Percentiles rank a stretch among this genome's conserved stretches.
phyloP scores from a whole-genome alignment of 2,329 filamentous ascomycete genomes.

The Ascosphaera pollenicola region DNA sequence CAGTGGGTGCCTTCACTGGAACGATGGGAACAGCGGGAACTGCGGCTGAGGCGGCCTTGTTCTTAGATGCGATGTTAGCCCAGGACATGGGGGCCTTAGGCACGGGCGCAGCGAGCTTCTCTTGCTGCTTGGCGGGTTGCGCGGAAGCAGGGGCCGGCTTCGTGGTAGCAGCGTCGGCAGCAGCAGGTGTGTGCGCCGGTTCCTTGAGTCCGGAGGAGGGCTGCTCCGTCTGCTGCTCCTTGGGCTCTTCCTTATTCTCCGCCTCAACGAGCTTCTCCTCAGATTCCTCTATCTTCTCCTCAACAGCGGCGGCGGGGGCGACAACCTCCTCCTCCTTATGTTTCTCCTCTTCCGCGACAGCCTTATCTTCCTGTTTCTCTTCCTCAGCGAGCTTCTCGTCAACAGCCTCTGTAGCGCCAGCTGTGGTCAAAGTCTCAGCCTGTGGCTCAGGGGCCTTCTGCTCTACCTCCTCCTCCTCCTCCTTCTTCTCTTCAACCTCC shows the following conservation, averaged over 20 bases:
- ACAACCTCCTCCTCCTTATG: constrained; percentile 2
- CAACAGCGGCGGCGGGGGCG: constrained; percentile 1
- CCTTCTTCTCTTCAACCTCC: constrained; percentile 53
- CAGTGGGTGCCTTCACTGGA: constrained; percentile 12
- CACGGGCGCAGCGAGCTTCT: too few species aligned
- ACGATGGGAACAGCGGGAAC: constrained; percentile 13
- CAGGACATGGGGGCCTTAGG: constrained; percentile 35
- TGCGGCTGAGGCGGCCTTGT: constrained; percentile 18
- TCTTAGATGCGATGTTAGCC: constrained; percentile 35
- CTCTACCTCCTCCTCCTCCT: too few species aligned
- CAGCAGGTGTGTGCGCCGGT: constrained; percentile 28
- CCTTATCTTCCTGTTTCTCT: constrained; percentile 13
- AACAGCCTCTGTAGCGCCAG: constrained; percentile 25
- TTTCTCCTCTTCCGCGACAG: constrained; percentile 14
- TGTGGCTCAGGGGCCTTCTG: too few species aligned
- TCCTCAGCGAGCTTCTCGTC: constrained; percentile 14
- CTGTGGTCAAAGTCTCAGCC: too few species aligned
- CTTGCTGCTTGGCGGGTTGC: too few species aligned
- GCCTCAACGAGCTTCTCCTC: constrained; percentile 21
- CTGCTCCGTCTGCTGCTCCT: constrained; percentile 36
- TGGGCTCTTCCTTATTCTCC: constrained; percentile 38
- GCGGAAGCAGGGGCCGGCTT: constrained; percentile 32
- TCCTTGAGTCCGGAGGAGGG: constrained; percentile 25
- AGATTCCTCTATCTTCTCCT: constrained; percentile 3
- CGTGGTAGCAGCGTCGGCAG: constrained; percentile 20